Conservation (phyloP, 805 yeast species). For the Starmerella tilneyi region DNA sequence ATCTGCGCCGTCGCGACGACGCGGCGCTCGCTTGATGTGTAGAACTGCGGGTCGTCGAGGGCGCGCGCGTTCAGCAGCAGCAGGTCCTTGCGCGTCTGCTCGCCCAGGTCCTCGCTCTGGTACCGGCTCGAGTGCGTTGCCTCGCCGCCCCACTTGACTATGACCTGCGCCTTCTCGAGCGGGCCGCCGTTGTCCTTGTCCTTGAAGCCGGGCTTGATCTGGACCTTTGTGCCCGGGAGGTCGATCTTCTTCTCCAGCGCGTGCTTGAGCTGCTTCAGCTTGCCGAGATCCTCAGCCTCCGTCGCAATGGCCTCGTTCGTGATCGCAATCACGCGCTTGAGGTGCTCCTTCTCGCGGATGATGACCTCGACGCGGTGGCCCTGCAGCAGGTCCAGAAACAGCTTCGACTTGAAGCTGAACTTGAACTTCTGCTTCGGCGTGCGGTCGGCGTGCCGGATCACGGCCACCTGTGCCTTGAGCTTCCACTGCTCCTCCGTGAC, state of each 20-base stretch:
- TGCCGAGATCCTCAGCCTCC: constrained; percentile 70
- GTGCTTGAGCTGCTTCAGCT: constrained; percentile 61
- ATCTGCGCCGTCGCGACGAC: constrained; percentile 86
- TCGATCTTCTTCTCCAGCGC: constrained; percentile 82
- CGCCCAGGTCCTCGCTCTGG: constrained; percentile 93
- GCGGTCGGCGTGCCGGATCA: constrained; percentile 94
- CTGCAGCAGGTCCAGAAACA: constrained; percentile 74
- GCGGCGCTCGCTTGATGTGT: constrained; percentile 87
- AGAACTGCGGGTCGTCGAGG: constrained; percentile 73
- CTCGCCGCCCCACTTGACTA: constrained; percentile 98
- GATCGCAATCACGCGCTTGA: constrained; percentile 75
- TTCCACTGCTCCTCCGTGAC: constrained; percentile 74
- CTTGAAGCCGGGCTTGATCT: constrained; percentile 62
- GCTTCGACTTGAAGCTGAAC: constrained; percentile 80
- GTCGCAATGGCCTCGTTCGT: constrained; percentile 65
- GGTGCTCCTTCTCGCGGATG: constrained; percentile 77
- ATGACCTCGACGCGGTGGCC: constrained; percentile 96
- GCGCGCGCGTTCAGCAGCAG: constrained; percentile 76
- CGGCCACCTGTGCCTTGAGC: constrained; percentile 82
- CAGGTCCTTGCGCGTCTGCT: constrained; percentile 85
- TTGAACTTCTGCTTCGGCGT: constrained; percentile 98
- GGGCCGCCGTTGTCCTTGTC: constrained; percentile 37
- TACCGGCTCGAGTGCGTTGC: constrained; percentile 95
- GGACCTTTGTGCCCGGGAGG: constrained; percentile 94
- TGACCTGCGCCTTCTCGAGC: constrained; percentile 91